Conservation (phyloP, 2,329 filamentous ascomycete genomes). For the Ophiostoma ulmi region DNA sequence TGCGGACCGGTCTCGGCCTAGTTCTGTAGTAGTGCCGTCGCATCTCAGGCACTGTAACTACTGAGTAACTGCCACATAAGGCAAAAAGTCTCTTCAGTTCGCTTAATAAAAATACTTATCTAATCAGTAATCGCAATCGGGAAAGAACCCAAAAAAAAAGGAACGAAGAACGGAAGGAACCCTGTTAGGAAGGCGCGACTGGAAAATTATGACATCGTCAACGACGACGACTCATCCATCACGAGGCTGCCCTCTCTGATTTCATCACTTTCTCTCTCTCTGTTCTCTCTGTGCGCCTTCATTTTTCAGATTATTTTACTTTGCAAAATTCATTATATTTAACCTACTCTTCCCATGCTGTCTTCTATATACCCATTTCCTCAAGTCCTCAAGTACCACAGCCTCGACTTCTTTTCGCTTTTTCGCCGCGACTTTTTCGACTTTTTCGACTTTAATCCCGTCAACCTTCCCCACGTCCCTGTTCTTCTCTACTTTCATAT, state of each 20-base stretch:
- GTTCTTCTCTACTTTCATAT: not conserved
- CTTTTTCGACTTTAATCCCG: constrained; percentile 13
- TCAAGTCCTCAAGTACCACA: not conserved
- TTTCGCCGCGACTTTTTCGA: not conserved
- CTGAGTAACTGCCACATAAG: not conserved
- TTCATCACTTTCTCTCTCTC: not conserved
- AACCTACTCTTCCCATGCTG: not conserved
- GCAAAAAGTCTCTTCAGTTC: not conserved
- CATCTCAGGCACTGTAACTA: not conserved
- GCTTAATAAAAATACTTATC: not conserved
- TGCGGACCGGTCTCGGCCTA: constrained; percentile 13
- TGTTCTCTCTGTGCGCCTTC: not conserved
- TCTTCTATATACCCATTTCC: not conserved
- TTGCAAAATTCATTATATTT: not conserved
- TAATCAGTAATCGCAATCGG: constrained; percentile 5
- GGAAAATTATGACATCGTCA: not conserved
- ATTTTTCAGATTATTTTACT: not conserved
- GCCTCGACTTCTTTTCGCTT: not conserved
- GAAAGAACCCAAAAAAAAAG: not conserved
- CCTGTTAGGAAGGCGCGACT: not conserved
- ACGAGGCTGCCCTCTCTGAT: not conserved
- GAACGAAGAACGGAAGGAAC: not conserved
- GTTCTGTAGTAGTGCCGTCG: not conserved
- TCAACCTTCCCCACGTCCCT: constrained; percentile 5
- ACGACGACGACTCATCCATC: not conserved